Evolutionary conservation across 202 grass and related monocot species (phyloP).

Genomic region (Eragrostis tef): DNA sequence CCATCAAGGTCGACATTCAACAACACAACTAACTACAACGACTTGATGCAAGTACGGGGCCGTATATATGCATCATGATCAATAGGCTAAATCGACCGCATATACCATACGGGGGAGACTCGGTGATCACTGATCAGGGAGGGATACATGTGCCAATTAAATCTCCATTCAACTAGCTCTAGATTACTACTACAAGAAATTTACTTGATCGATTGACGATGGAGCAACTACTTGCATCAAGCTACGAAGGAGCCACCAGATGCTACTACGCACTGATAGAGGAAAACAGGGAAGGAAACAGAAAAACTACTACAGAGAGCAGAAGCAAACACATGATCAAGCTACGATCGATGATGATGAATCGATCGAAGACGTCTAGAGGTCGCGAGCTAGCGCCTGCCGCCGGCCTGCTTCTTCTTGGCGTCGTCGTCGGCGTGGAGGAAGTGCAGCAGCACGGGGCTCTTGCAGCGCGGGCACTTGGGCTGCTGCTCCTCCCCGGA

Average conservation of each 20-base stretch:
- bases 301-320: background rate
- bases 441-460: conserved; percentile 58
- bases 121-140: too few species aligned
- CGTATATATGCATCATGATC: background rate
- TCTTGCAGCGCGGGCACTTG: conserved; percentile 67
- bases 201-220: too few species aligned
- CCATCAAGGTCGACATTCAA: background rate
- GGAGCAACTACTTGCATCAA: too few species aligned
- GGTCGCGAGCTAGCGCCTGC: background rate
- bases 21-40: background rate
- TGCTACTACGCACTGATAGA: too few species aligned
- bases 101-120: too few species aligned
- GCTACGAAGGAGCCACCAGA: too few species aligned
- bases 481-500: conserved; percentile 60
- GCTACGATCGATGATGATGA: too few species aligned
- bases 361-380: background rate
- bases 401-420: background rate
- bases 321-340: background rate
- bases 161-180: too few species aligned
- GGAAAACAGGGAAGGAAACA: background rate
- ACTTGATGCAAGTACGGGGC: background rate
- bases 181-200: too few species aligned
- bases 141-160: too few species aligned
- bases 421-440: conserved; percentile 14
- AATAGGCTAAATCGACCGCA: background rate